phyloP scores from a whole-genome alignment of 345 rosid species.

The Chamaenerion angustifolium region DNA sequence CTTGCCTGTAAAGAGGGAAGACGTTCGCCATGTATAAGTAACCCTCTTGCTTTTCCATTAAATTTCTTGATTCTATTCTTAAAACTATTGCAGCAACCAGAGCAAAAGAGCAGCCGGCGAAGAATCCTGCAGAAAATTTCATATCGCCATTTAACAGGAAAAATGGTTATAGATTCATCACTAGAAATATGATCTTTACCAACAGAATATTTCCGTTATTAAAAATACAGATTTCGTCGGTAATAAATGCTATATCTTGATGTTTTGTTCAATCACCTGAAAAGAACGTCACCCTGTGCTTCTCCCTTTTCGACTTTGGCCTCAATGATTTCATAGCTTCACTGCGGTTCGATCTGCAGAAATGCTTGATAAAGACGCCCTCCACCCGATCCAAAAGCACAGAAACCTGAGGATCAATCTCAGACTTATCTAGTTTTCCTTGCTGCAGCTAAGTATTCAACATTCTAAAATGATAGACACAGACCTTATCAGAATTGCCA shows the following conservation, averaged over 20 bases:
- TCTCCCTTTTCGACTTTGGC: slow-evolving; percentile 44
- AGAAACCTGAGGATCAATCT: slow-evolving; percentile 20
- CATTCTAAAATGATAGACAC: not conserved
- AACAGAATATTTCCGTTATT: not conserved
- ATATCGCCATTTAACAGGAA: not conserved
- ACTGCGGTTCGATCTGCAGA: slow-evolving; percentile 42
- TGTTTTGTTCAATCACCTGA: slow-evolving; percentile 24
- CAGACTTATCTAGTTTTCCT: not conserved
- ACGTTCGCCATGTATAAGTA: slow-evolving; percentile 44
- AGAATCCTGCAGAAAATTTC: slow-evolving; percentile 30
- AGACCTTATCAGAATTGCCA: slow-evolving; percentile 62
- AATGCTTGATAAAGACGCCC: slow-evolving; percentile 43
- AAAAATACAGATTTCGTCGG: not conserved
- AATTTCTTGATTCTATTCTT: slow-evolving; percentile 34
- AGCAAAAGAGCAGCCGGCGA: slow-evolving; percentile 48
- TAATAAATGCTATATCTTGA: too few relatives aligned
- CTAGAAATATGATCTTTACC: too few relatives aligned
- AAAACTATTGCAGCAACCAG: slow-evolving; percentile 38
- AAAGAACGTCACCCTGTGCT: slow-evolving; percentile 50
- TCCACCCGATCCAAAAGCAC: slow-evolving; percentile 53
- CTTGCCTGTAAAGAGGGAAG: slow-evolving; percentile 65
- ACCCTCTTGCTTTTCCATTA: slow-evolving; percentile 32
- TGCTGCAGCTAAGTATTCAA: not conserved
- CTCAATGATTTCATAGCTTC: slow-evolving; percentile 51
- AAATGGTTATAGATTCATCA: not conserved